Conservation (phyloP, 2,329 filamentous ascomycete species). For the Podosphaera xanthii region DNA sequence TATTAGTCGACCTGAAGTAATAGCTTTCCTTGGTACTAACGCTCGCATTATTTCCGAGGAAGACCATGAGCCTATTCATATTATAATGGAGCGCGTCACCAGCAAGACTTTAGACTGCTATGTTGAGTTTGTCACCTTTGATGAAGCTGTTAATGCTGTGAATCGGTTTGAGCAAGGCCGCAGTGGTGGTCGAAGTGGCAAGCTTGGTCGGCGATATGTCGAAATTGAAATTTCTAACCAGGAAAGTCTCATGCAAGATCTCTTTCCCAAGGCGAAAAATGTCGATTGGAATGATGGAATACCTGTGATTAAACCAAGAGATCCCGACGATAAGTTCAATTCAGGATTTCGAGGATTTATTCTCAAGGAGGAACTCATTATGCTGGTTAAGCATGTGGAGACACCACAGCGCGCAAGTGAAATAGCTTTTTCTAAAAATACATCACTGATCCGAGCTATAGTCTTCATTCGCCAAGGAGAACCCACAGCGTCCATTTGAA, state of each 20-base stretch:
- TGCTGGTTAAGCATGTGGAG: conserved; percentile 41
- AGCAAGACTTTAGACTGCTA: conserved; percentile 39
- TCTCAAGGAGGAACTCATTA: conserved; percentile 36
- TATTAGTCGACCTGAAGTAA: conserved; percentile 28
- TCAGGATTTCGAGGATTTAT: conserved; percentile 38
- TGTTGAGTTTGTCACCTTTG: conserved; percentile 29
- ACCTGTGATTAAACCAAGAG: conserved; percentile 21
- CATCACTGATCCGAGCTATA: conserved; percentile 12
- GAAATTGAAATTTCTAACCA: conserved; percentile 34
- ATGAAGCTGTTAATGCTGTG: conserved; percentile 30
- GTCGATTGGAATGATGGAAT: conserved; percentile 28
- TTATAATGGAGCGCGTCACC: conserved; percentile 40
- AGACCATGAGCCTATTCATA: conserved; percentile 32
- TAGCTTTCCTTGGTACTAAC: conserved; percentile 35
- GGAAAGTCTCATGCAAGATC: conserved; percentile 31
- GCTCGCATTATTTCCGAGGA: conserved; percentile 29
- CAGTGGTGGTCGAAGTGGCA: conserved; percentile 19
- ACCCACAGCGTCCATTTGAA: conserved; percentile 41
- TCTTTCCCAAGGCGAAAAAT: conserved; percentile 35
- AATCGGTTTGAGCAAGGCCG: conserved; percentile 23
- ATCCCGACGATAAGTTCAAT: conserved; percentile 18
- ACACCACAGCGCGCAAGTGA: conserved; percentile 34
- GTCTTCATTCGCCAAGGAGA: conserved; percentile 36
- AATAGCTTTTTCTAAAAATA: conserved; percentile 1
- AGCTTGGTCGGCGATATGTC: conserved; percentile 33